These are phyloP conservation scores for Botryosphaeria dothidea DNA, from an alignment of 2,329 filamentous ascomycete species.

Conservation along the genomic window DNA sequence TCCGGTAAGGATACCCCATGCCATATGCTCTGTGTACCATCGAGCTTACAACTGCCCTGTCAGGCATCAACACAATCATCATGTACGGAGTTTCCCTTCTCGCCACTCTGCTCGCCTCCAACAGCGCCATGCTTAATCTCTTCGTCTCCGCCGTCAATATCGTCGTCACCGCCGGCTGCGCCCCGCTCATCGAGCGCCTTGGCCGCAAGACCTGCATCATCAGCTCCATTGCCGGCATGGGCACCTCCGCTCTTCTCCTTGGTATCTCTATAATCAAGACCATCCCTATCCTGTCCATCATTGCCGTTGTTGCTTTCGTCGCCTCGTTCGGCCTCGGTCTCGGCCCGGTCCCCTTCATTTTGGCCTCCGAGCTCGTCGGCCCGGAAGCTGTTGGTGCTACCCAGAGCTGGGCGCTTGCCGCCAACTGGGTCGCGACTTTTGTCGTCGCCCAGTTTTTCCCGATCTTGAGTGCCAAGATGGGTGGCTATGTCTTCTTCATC, in stretches of 20 bases:
- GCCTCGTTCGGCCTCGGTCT: constrained; percentile 87
- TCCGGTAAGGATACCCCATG: constrained; percentile 52
- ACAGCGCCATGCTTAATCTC: constrained; percentile 82
- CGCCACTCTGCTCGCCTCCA: constrained; percentile 75
- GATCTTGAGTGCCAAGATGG: constrained; percentile 74
- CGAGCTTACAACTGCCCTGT: neutral
- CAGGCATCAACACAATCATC: constrained; percentile 87
- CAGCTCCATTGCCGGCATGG: constrained; percentile 81
- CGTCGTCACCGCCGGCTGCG: constrained; percentile 75
- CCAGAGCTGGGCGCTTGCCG: constrained; percentile 82
- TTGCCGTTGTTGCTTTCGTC: constrained; percentile 83
- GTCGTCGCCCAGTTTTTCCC: constrained; percentile 95
- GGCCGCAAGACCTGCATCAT: constrained; percentile 86
- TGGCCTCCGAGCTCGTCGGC: constrained; percentile 86
- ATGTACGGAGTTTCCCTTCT: constrained; percentile 97
- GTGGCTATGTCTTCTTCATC: constrained; percentile 88
- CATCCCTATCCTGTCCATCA: constrained; percentile 73
- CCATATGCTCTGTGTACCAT: neutral
- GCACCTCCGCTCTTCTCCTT: constrained; percentile 71
- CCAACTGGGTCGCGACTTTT: constrained; percentile 90
- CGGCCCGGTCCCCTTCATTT: constrained; percentile 91
- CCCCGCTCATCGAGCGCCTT: constrained; percentile 82
- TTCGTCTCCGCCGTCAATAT: constrained; percentile 86
- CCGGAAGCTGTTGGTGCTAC: constrained; percentile 89
- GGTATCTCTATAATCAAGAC: constrained; percentile 77